These are phyloP conservation scores for Phyllosticta citrichinensis DNA, from an alignment of 2,329 filamentous ascomycete genomes.

Conservation along the genomic window DNA sequence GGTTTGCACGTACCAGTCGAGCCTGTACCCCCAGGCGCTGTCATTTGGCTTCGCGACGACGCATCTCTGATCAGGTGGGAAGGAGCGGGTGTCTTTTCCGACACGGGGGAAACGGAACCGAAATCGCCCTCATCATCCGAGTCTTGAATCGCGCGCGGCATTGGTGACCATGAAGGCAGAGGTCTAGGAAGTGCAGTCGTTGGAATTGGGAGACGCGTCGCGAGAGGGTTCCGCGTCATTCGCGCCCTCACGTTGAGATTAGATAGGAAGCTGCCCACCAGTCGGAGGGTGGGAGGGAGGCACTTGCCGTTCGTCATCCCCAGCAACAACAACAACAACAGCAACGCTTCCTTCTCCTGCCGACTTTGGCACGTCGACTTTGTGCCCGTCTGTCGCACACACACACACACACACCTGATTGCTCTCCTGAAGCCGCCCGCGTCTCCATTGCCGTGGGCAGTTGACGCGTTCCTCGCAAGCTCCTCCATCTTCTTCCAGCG, in stretches of 20 bases:
- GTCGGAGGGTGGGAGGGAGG: no score
- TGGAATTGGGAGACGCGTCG: background rate
- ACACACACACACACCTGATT: no score
- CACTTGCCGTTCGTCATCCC: no score
- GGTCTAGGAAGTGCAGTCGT: background rate
- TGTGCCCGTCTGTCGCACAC: no score
- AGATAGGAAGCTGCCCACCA: background rate
- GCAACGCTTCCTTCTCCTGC: no score
- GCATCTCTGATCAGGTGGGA: constrained; percentile 12
- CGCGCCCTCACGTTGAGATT: background rate
- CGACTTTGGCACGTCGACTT: no score
- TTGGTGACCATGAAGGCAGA: background rate
- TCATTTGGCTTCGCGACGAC: constrained; percentile 10
- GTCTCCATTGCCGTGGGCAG: no score
- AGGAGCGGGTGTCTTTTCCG: constrained; percentile 6
- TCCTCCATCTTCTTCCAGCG: no score
- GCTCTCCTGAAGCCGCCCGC: no score
- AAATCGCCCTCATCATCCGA: constrained; percentile 29
- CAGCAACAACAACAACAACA: background rate
- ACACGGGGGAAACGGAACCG: constrained; percentile 13
- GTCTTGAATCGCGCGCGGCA: constrained; percentile 20
- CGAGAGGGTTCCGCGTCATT: background rate
- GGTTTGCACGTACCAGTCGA: constrained; percentile 17
- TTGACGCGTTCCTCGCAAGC: no score
- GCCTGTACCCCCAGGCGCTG: constrained; percentile 14